Percentiles rank a stretch among this genome's conserved stretches.
These are phyloP conservation scores for Pythium brachiatum DNA, from an alignment of 352 stramenopile genomes.

Conservation along the genomic window DNA sequence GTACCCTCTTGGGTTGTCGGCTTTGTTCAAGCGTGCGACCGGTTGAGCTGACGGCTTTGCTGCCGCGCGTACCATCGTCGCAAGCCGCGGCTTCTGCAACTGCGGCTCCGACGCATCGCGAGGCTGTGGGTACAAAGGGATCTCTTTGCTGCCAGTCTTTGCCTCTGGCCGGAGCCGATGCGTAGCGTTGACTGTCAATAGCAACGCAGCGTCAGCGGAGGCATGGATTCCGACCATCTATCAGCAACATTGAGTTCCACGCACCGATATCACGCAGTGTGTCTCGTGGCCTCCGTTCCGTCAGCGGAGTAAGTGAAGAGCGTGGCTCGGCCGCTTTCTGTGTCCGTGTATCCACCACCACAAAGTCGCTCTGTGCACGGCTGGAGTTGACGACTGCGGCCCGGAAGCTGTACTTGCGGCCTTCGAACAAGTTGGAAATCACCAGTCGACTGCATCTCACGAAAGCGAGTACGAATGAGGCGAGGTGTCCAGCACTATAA, in stretches of 20 bases:
- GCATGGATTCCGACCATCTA: not conserved
- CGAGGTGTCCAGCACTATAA: too few species aligned
- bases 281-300: not conserved
- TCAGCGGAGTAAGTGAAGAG: not conserved
- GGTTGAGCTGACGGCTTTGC: not conserved
- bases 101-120: not conserved
- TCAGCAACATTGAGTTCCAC: not conserved
- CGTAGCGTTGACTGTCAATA: not conserved
- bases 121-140: not conserved
- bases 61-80: not conserved
- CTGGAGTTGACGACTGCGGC: slow-evolving; percentile 13
- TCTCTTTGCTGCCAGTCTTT: not conserved
- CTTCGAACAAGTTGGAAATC: slow-evolving; percentile 19
- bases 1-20: not conserved
- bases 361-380: slow-evolving; percentile 21
- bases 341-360: slow-evolving; percentile 8
- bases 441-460: slow-evolving; percentile 1
- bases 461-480: too few species aligned
- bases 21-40: not conserved
- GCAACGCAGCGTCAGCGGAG: not conserved
- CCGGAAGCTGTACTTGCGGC: slow-evolving; percentile 32
- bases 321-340: not conserved
- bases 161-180: not conserved
- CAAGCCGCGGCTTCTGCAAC: not conserved
- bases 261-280: slow-evolving; percentile 8